These are phyloP conservation scores for Macrocystidia cucumis DNA, from an alignment of 1,284 basidiomycete species.

Conservation along the genomic window DNA sequence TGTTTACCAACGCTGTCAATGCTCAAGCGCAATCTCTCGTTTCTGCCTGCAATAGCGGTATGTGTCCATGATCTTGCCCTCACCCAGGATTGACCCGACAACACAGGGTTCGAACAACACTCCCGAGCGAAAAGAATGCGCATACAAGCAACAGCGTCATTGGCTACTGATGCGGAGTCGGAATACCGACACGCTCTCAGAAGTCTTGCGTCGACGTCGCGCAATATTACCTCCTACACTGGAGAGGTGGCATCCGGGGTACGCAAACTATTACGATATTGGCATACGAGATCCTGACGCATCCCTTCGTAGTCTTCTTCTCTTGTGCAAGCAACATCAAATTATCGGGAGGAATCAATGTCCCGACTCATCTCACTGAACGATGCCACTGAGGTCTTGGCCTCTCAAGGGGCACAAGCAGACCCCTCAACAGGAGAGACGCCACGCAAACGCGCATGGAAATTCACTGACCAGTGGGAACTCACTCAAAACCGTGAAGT, in stretches of 20 bases:
- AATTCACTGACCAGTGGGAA: slow-evolving; percentile 63
- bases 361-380: slow-evolving; percentile 40
- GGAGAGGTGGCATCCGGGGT: slow-evolving; percentile 43
- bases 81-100: slow-evolving; percentile 5
- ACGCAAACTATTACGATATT: slow-evolving; percentile 12
- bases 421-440: slow-evolving; percentile 63
- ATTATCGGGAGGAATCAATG: slow-evolving; percentile 30
- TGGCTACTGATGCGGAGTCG: slow-evolving; percentile 42
- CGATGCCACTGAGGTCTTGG: slow-evolving; percentile 40
- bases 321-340: slow-evolving; percentile 29
- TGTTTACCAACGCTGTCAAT: slow-evolving; percentile 46
- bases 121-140: slow-evolving; percentile 59
- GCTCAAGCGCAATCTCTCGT: slow-evolving; percentile 37
- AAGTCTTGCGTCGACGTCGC: slow-evolving; percentile 40
- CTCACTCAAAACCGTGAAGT: slow-evolving; percentile 54
- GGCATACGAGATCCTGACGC: slow-evolving; percentile 3
- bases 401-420: slow-evolving; percentile 50
- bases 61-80: slow-evolving; percentile 10
- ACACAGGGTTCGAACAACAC: slow-evolving; percentile 52
- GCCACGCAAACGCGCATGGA: slow-evolving; percentile 63
- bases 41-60: slow-evolving; percentile 39
- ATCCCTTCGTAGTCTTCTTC: slow-evolving; percentile 28
- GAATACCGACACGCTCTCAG: slow-evolving; percentile 42
- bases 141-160: slow-evolving; percentile 44
- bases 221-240: slow-evolving; percentile 39